phyloP scores from a whole-genome alignment of 441 rosid genomes.

The Oxalis stricta region DNA sequence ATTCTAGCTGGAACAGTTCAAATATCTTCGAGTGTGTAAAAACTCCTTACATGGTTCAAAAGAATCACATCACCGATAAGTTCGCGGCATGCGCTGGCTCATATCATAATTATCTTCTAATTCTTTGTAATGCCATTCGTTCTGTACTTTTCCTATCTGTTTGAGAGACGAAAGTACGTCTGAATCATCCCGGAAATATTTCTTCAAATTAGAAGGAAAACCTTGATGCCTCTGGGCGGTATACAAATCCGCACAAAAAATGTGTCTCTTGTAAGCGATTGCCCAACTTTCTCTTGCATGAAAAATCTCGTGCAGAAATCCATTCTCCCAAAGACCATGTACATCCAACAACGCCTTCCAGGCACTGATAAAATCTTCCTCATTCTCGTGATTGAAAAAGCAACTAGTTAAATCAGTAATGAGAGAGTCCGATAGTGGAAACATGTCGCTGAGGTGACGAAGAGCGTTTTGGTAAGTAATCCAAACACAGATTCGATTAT shows the following conservation, averaged over 20 bases:
- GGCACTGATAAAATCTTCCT: slow-evolving; percentile 12
- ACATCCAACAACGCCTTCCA: slow-evolving; percentile 15
- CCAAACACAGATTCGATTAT: slow-evolving; percentile 14
- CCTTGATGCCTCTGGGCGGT: slow-evolving; percentile 4
- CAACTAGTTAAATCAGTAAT: slow-evolving; percentile 12
- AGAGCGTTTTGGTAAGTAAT: slow-evolving; percentile 13
- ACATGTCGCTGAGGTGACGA: slow-evolving; percentile 8
- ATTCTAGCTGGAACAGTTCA: slow-evolving; percentile 17
- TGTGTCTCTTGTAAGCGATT: slow-evolving; percentile 12
- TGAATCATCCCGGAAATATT: slow-evolving; percentile 8
- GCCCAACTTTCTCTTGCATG: slow-evolving; percentile 17
- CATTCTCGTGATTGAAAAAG: slow-evolving; percentile 12
- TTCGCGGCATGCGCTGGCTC: slow-evolving; percentile 12
- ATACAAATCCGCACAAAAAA: slow-evolving; percentile 11
- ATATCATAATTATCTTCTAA: slow-evolving; percentile 18
- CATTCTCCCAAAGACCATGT: slow-evolving; percentile 14
- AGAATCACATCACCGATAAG: slow-evolving; percentile 15
- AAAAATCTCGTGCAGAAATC: slow-evolving; percentile 10
- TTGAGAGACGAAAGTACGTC: slow-evolving; percentile 13
- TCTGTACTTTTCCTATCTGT: slow-evolving; percentile 14
- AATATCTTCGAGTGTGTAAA: slow-evolving; percentile 16
- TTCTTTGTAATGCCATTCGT: slow-evolving; percentile 17
- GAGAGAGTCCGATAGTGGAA: slow-evolving; percentile 12
- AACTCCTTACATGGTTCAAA: slow-evolving; percentile 13
- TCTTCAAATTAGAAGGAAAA: slow-evolving; percentile 12